These are phyloP conservation scores for Penicilliopsis zonata DNA, from an alignment of 495 filamentous ascomycete genomes.

Conservation along the genomic window DNA sequence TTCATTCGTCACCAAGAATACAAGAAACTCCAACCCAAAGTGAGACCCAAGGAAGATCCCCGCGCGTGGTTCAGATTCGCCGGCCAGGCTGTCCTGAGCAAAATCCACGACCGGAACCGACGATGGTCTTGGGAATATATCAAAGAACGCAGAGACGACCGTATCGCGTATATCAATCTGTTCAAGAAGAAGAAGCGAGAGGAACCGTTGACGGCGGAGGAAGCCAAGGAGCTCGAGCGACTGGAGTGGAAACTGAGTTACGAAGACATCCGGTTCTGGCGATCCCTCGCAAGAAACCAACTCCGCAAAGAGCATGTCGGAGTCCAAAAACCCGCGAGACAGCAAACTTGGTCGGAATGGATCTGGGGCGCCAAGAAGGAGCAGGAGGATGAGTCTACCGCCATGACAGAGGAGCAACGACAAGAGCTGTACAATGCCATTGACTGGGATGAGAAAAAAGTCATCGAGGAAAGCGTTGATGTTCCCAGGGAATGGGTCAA, in stretches of 20 bases:
- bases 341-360: constrained; percentile 80
- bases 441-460: constrained; percentile 95
- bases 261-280: constrained; percentile 94
- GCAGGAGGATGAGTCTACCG: constrained; percentile 54
- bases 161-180: constrained; percentile 75
- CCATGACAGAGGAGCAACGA: constrained; percentile 88
- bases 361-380: constrained; percentile 71
- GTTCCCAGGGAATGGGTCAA: constrained; percentile 83
- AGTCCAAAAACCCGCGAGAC: constrained; percentile 49
- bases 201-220: constrained; percentile 55
- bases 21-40: constrained; percentile 83
- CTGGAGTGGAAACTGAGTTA: constrained; percentile 85
- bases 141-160: constrained; percentile 80
- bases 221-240: constrained; percentile 57
- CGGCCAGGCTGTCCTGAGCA: constrained; percentile 72
- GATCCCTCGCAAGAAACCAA: constrained; percentile 86
- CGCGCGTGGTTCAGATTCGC: constrained; percentile 87
- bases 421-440: constrained; percentile 96
- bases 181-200: constrained; percentile 89
- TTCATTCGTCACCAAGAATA: constrained; percentile 97
- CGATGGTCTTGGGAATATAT: constrained; percentile 94
- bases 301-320: constrained; percentile 88
- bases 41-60: constrained; percentile 76
- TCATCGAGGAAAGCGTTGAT: constrained; percentile 75
- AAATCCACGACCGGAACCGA: constrained; percentile 85